phyloP scores from a whole-genome alignment of 163 green algal genomes.

The Chloromonas sp. region DNA sequence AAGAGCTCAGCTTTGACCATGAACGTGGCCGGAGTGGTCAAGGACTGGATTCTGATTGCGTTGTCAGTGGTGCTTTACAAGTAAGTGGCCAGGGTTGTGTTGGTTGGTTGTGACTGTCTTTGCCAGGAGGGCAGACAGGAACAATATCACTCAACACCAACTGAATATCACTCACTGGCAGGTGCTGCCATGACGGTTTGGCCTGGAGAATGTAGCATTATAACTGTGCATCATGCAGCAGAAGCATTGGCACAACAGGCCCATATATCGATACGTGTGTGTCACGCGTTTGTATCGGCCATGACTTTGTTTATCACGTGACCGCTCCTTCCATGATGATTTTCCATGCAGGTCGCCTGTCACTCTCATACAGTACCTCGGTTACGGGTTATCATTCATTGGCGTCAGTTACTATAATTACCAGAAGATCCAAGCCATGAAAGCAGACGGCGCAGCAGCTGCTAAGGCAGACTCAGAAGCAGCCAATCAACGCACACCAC shows the following conservation, averaged over 20 bases:
- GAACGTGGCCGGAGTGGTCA: slow-evolving; percentile 94
- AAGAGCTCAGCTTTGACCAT: slow-evolving; percentile 92
- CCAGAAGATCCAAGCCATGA: background rate
- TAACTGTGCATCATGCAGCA: too few relatives aligned
- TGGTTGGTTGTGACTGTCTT: background rate
- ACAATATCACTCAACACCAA: too few relatives aligned
- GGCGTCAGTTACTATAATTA: background rate
- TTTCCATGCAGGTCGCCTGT: background rate
- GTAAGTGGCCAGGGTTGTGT: background rate
- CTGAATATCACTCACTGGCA: too few relatives aligned
- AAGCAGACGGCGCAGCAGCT: background rate
- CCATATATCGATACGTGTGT: too few relatives aligned
- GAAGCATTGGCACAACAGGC: too few relatives aligned
- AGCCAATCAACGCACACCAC: too few relatives aligned
- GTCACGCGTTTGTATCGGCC: too few relatives aligned
- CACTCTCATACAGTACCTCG: background rate
- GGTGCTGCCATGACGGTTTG: too few relatives aligned
- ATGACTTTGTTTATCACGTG: too few relatives aligned
- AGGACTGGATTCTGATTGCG: slow-evolving; percentile 93
- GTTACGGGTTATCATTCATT: background rate
- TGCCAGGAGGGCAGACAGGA: background rate
- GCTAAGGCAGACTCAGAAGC: too few relatives aligned
- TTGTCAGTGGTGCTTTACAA: slow-evolving; percentile 77
- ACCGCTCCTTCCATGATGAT: background rate
- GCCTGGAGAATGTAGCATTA: too few relatives aligned